Evolutionary conservation across 2,329 filamentous ascomycete species (phyloP), one percentile per base, ranked within the genome.

Genomic region (Pyrenophora graminea): DNA sequence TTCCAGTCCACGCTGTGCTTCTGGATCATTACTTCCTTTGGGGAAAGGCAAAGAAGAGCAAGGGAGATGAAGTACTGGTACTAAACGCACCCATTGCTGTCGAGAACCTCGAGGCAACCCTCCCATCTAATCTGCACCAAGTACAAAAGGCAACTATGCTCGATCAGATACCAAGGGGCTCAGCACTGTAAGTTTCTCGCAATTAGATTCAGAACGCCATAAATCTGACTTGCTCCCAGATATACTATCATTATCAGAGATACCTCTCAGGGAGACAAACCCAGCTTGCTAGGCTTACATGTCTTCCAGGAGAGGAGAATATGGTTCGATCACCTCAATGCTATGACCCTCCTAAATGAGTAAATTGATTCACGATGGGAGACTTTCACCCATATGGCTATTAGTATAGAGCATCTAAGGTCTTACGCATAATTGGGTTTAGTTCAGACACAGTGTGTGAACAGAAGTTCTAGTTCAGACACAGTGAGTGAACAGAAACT

Each of bases 1-100:
- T 56, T n/a, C 37, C 63, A 27, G 58, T 71, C 1, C 63, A 71
- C 23, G 64, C 53, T 15, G 48, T 70, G 6, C 51, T 70, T 17
- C 52, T 72, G 1, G 66, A 72, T 23, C 67, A 71, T 39, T 65
- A 53, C 39, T 45, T 70, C 10, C 47, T 70, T 8, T 70, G 67
- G 69, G 69, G 65, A 4, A 66, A 61, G 23, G 34, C 61, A 6
- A 70, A 64, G 50, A 52, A 61, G 40, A 51, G 30, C 48, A 62
- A 56, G 19, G 52, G 48, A 1, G 57, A 63, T 8, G 59, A 49
- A 3, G 21, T 62, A 5, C n/a, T 58, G 6, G 51, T 63, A 19
- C 23, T 62, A 9, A 63, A 67, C n/a, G 45, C 49, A 31, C 67
- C 67, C 4, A 58, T 67, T 2, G 41, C 56, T 1, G 37, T 62